Evolutionary conservation across 768 basidiomycete genomes (phyloP).

Genomic region (Punctularia strigosozonata): DNA sequence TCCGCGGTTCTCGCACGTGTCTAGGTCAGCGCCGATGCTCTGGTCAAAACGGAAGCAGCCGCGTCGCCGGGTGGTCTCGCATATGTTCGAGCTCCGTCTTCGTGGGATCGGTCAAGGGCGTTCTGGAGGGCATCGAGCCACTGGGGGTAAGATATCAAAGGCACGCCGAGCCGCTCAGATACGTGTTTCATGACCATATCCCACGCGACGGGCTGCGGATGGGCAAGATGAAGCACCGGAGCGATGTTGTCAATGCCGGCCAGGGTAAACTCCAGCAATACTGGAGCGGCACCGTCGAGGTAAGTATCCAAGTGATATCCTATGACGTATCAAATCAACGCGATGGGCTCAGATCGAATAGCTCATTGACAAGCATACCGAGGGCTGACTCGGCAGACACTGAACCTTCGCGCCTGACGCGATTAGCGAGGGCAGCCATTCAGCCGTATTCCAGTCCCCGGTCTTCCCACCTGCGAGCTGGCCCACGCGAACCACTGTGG

Average conservation of each 20-base stretch:
- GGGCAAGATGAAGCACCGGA: slow-evolving; percentile 12
- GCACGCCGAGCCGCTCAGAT: slow-evolving; percentile 13
- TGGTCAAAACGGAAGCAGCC: slow-evolving; percentile 19
- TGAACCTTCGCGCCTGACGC: slow-evolving; percentile 16
- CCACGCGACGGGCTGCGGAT: slow-evolving; percentile 17
- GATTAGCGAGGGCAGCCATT: slow-evolving; percentile 33
- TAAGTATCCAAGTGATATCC: not conserved
- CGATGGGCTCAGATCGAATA: no score
- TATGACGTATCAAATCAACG: not conserved
- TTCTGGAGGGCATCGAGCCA: slow-evolving; percentile 20
- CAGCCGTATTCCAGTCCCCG: slow-evolving; percentile 29
- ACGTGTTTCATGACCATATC: slow-evolving; percentile 10
- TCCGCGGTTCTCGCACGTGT: no score
- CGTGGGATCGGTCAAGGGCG: slow-evolving; percentile 1
- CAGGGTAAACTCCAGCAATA: not conserved
- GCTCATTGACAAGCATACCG: not conserved
- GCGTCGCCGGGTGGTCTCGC: slow-evolving; percentile 14
- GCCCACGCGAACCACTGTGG: slow-evolving; percentile 28
- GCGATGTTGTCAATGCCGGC: not conserved
- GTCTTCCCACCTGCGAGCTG: slow-evolving; percentile 28
- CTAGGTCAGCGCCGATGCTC: no score
- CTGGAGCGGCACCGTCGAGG: not conserved
- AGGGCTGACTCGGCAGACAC: slow-evolving; percentile 7
- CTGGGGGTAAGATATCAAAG: slow-evolving; percentile 18
- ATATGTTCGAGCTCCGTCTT: slow-evolving; percentile 4